Evolutionary conservation across 352 stramenopile genomes (phyloP).

Genomic region (Aphanomyces stellatus): DNA sequence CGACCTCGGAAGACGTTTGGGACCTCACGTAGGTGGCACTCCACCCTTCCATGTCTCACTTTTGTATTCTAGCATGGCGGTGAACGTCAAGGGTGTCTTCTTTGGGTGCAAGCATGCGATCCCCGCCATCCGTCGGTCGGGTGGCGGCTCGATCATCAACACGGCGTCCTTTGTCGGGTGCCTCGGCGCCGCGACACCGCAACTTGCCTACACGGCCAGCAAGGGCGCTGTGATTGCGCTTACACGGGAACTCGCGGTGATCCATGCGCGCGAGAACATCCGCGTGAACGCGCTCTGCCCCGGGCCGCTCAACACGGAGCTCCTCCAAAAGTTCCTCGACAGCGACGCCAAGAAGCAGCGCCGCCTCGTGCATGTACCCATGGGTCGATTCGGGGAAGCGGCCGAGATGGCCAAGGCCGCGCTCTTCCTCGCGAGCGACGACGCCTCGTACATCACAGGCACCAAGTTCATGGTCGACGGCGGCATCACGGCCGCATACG

Average conservation of each 20-base stretch:
- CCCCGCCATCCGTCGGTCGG: conserved; percentile 63
- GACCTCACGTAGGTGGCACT: conserved; percentile 51
- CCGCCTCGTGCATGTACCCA: conserved; percentile 78
- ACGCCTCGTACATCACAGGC: conserved; percentile 81
- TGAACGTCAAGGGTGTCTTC: conserved; percentile 87
- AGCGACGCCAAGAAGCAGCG: conserved; percentile 77
- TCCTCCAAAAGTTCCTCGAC: conserved; percentile 84
- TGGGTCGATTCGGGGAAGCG: conserved; percentile 80
- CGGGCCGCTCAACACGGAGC: conserved; percentile 74
- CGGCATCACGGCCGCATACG: conserved; percentile 81
- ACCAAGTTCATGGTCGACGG: conserved; percentile 82
- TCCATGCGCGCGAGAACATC: conserved; percentile 84
- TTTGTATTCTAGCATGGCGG: conserved; percentile 37
- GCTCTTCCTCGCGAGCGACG: conserved; percentile 78
- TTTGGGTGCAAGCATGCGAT: conserved; percentile 83
- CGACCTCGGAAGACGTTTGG: conserved; percentile 71
- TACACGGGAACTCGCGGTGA: conserved; percentile 74
- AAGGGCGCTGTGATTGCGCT: conserved; percentile 84
- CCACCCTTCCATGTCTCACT: too few species aligned
- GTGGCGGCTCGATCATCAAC: conserved; percentile 82
- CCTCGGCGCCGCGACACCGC: conserved; percentile 68
- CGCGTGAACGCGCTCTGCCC: conserved; percentile 81
- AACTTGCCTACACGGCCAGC: conserved; percentile 83
- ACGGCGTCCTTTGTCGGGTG: conserved; percentile 80
- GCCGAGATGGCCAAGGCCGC: conserved; percentile 82